Base-by-base conservation (phyloP, 1,284 basidiomycete genomes). In the Ganoderma multipileum region DNA sequence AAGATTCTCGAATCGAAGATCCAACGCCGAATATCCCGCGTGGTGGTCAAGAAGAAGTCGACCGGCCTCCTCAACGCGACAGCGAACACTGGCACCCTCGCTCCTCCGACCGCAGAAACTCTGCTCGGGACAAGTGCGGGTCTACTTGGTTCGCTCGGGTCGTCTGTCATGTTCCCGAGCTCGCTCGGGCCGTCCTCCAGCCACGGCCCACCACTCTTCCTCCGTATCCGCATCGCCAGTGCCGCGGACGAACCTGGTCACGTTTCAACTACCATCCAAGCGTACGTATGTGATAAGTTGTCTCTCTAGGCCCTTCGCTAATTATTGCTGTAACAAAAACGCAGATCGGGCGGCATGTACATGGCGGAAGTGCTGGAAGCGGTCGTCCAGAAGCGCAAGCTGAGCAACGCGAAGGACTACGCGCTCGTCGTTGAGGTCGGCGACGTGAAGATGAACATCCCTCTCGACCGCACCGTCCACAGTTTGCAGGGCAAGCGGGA, bases 381-480 rank as follows among this genome's bases (percentile, higher is more conserved):
- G 28, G 89, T 97, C 2, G 95, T 94, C 77, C 85, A 88, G 63
- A 92, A 91, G 77, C 88, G 91, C 44, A 91, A 92, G 70, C 83
- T 95, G 23, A 84, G 85, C 44, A 88, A 93, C 73, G 86, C 93
- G 1, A 91, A 92, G 66, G 93, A 96, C 69, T 97, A 95, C 82
- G 94, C 94, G 0, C 85, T 98, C 2, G 85, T 96, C 64, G 71
- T 80, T 2, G 78, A 79, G 65, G 85, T 96, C 20, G 89, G 88
- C 11, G 91, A 95, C 73, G 85, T 89, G 73, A 91, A 89, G 64
- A 91, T 99, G 63, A 85, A 98, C 47, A 91, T 99, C 30, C 96
- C 97, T 11, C 86, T 98, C 18, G 97, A 99, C 79, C 88, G 96
- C n/a, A 98, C 96, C 0, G 97, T 99, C 16, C 95, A 95, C 41